These are phyloP conservation scores for Ganoderma resinaceum DNA, from an alignment of 1,284 basidiomycete genomes.

Conservation along the genomic window DNA sequence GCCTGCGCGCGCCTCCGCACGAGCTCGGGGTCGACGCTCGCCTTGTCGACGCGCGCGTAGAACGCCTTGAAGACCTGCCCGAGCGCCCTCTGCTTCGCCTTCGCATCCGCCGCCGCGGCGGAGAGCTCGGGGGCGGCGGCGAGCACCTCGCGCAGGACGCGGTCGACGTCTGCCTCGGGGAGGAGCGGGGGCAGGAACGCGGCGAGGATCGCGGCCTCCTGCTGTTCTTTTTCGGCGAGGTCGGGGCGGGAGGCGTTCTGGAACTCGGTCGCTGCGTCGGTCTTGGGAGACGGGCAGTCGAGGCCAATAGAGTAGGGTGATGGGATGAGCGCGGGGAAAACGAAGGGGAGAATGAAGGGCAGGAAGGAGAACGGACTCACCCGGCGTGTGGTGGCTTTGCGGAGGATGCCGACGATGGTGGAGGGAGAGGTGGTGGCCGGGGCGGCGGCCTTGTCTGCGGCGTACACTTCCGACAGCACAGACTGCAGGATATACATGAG, in stretches of 20 bases:
- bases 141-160: conserved; percentile 51
- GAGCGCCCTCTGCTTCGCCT: conserved; percentile 44
- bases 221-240: conserved; percentile 67
- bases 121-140: conserved; percentile 37
- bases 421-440: conserved; percentile 50
- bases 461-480: conserved; percentile 71
- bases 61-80: conserved; percentile 68
- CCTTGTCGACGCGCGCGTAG: conserved; percentile 65
- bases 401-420: conserved; percentile 56
- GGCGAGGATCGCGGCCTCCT: conserved; percentile 61
- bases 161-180: conserved; percentile 60
- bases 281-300: conserved; percentile 43
- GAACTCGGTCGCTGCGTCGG: conserved; percentile 65
- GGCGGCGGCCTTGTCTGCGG: conserved; percentile 63
- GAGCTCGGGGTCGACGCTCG: conserved; percentile 59
- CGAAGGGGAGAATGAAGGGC: not conserved
- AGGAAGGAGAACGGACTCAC: conserved; percentile 49
- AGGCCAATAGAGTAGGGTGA: not conserved
- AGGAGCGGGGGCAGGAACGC: conserved; percentile 67
- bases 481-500: conserved; percentile 48
- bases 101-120: conserved; percentile 25
- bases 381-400: conserved; percentile 63
- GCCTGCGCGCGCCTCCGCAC: conserved; percentile 59
- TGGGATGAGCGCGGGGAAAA: not conserved
- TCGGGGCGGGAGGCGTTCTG: conserved; percentile 63